Evolutionary conservation across 2,329 filamentous ascomycete species (phyloP), one percentile per base, ranked within the genome.

Genomic region (Fusarium sterilihyphosum): DNA sequence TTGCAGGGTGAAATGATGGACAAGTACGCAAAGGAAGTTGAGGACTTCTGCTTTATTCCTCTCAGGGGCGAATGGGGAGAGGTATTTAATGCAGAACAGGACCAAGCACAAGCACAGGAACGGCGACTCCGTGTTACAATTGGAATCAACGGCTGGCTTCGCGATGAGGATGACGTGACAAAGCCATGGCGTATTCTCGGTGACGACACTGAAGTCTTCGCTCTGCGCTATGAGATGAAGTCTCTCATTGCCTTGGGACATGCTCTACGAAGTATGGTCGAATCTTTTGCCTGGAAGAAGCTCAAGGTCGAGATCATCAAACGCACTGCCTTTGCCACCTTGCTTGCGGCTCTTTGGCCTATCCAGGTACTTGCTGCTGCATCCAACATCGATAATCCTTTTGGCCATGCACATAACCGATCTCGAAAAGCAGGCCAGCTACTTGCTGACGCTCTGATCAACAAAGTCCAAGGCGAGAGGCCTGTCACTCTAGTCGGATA

Each of bases 111-210:
- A 18, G 77, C 60, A 18, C 60, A 83, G 35, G 78, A 81, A 13
- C 84, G 86, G 8, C 88, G 92, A 7, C 84, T 98, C 8, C 89
- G 94, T 17, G 92, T 98, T 7, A 95, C 93, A 0, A 94, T 98
- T 66, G 94, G 94, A 14, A 91, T 97, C 73, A 96, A 94, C 68
- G 95, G 95, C 41, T 98, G 95, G 95, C 86, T 97, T 18, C 92
- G 89, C 6, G 87, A 90, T 13, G 90, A 93, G 73, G 89, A 92
- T 37, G 94, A 98, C 75, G 89, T 97, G 33, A 88, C 92, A 10
- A 89, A 90, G 71, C 95, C 95, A 0, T 98, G 95, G 95, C 88
- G 89, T 38, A 91, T 92, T 37, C 86, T 98, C 18, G 89, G 90
- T 6, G 85, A 89, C 38, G 88, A 93, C 70, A 88, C 92, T 3